Evolutionary conservation across 768 basidiomycete species (phyloP).

Genomic region (Panaeolus papilionaceus): DNA sequence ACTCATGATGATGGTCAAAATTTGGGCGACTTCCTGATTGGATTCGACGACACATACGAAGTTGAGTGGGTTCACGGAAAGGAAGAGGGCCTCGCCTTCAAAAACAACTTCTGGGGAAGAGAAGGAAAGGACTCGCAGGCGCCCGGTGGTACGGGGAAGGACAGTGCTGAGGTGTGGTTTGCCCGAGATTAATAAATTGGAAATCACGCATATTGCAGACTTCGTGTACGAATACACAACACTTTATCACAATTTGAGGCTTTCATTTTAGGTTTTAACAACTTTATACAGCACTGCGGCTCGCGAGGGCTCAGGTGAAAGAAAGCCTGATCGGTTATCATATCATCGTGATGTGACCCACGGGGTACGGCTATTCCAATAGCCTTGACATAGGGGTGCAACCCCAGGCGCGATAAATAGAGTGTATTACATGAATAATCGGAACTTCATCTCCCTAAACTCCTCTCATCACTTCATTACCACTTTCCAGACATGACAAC

Average conservation of each 20-base stretch:
- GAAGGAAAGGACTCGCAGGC: constrained; percentile 38
- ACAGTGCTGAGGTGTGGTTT: constrained; percentile 50
- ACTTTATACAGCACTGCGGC: too few species aligned
- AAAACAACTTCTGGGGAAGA: constrained; percentile 47
- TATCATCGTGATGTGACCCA: not conserved
- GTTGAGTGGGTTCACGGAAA: constrained; percentile 44
- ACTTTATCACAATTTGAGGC: too few species aligned
- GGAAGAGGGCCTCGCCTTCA: constrained; percentile 45
- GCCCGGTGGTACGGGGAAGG: constrained; percentile 37
- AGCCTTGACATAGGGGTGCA: constrained; percentile 5
- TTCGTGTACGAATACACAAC: not conserved
- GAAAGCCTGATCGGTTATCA: not conserved
- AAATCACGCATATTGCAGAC: not conserved
- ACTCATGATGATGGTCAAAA: not conserved
- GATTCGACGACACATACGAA: constrained; percentile 42
- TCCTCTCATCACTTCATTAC: not conserved
- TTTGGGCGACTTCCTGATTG: constrained; percentile 39
- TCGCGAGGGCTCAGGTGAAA: too few species aligned
- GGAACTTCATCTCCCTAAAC: not conserved
- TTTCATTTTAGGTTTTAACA: too few species aligned
- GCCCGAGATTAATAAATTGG: not conserved
- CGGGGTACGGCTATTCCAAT: constrained; percentile 3
- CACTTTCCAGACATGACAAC: not conserved
- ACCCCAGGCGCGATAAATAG: not conserved
- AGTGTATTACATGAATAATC: not conserved